phyloP scores from a whole-genome alignment of 768 basidiomycete species.

The Amyloporia xantha region DNA sequence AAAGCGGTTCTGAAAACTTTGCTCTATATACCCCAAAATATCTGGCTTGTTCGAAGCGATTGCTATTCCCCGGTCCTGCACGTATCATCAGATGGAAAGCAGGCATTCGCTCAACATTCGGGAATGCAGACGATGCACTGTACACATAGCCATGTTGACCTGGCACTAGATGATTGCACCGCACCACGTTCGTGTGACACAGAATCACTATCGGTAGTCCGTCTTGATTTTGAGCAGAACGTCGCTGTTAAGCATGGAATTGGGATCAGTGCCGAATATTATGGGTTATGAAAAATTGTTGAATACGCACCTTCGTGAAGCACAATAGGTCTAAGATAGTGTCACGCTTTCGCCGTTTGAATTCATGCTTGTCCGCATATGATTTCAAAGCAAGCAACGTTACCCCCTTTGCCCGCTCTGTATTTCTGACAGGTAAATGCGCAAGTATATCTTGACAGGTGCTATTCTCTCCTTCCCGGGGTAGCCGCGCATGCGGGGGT shows the following conservation, averaged over 20 bases:
- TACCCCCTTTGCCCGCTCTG: too few relatives aligned
- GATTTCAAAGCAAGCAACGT: too few relatives aligned
- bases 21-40: not conserved
- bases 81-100: slow-evolving; percentile 1
- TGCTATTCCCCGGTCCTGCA: not conserved
- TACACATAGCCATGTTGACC: not conserved
- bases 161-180: not conserved
- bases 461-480: too few relatives aligned
- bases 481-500: too few relatives aligned
- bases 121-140: not conserved
- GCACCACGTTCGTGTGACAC: not conserved
- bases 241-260: too few relatives aligned
- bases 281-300: too few relatives aligned
- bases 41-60: not conserved
- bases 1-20: not conserved
- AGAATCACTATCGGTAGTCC: not conserved
- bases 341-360: too few relatives aligned
- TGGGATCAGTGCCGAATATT: too few relatives aligned
- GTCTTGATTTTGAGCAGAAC: not conserved
- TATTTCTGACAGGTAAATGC: not conserved
- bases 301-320: too few relatives aligned
- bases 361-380: too few relatives aligned
- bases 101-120: not conserved
- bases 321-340: too few relatives aligned
- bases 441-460: not conserved